A percentile compares a stretch with the other conserved stretches of the same genome.
phyloP scores from a whole-genome alignment of 768 basidiomycete species.

The Phaeotremella skinneri region DNA sequence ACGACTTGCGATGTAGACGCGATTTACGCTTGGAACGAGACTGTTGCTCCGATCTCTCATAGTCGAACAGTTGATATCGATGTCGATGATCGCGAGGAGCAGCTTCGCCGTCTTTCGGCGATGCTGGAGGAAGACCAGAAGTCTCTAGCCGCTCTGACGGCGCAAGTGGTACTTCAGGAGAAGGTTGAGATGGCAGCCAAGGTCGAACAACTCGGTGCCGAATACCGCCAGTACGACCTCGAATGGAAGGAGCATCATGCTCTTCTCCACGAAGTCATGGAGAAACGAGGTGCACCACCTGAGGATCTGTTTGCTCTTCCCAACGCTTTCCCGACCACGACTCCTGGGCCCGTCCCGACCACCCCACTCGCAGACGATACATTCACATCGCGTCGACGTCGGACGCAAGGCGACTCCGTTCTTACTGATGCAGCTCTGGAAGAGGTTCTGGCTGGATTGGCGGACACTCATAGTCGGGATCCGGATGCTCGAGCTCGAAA shows the following conservation, averaged over 20 bases:
- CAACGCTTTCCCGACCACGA: slow-evolving; percentile 26
- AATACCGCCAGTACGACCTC: slow-evolving; percentile 33
- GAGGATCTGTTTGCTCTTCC: slow-evolving; percentile 35
- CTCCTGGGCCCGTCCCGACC: slow-evolving; percentile 31
- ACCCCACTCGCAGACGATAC: slow-evolving; percentile 29
- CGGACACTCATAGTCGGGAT: slow-evolving; percentile 86
- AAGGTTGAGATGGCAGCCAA: slow-evolving; percentile 8
- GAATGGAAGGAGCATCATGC: slow-evolving; percentile 39
- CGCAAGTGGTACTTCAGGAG: slow-evolving; percentile 15
- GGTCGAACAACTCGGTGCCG: slow-evolving; percentile 18
- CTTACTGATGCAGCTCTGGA: slow-evolving; percentile 96
- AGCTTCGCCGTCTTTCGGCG: slow-evolving; percentile 1
- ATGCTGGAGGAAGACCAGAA: slow-evolving; percentile 9
- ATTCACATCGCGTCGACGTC: slow-evolving; percentile 37
- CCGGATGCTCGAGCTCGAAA: slow-evolving; percentile 78
- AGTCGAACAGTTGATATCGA: slow-evolving; percentile 9
- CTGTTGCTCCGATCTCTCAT: slow-evolving; percentile 18
- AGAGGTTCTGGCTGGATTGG: slow-evolving; percentile 90
- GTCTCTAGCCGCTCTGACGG: slow-evolving; percentile 12
- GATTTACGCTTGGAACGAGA: slow-evolving; percentile 33
- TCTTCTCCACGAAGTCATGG: slow-evolving; percentile 33
- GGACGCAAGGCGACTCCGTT: slow-evolving; percentile 69
- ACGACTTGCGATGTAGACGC: slow-evolving; percentile 9
- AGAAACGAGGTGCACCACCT: slow-evolving; percentile 37
- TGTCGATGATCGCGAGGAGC: background rate